Conservation (phyloP, 352 stramenopile species). For the Phytophthora rubi region DNA sequence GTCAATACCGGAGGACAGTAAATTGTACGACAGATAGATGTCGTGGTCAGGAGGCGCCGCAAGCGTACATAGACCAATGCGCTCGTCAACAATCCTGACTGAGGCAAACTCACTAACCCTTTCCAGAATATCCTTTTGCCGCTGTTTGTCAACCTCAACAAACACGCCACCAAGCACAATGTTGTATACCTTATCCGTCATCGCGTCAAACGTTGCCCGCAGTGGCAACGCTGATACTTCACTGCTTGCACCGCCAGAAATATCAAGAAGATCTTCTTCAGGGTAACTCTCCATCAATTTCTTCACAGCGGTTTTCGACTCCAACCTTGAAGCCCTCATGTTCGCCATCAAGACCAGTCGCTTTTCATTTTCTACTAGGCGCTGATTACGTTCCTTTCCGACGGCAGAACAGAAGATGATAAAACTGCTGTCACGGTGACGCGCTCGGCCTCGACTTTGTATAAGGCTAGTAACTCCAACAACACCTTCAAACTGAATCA, state of each 20-base stretch:
- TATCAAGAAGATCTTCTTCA: slow-evolving; percentile 8
- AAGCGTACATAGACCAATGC: slow-evolving; percentile 58
- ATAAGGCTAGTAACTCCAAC: slow-evolving; percentile 76
- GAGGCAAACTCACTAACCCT: slow-evolving; percentile 39
- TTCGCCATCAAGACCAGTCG: slow-evolving; percentile 50
- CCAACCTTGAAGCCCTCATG: slow-evolving; percentile 39
- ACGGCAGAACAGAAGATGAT: slow-evolving; percentile 68
- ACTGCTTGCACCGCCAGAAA: neutral
- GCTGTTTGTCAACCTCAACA: slow-evolving; percentile 18
- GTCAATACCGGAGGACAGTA: slow-evolving; percentile 38
- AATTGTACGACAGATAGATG: slow-evolving; percentile 49
- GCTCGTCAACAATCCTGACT: slow-evolving; percentile 44
- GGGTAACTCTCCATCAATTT: slow-evolving; percentile 39
- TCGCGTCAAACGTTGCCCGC: slow-evolving; percentile 29
- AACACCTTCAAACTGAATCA: slow-evolving; percentile 82
- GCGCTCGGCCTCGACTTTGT: slow-evolving; percentile 75
- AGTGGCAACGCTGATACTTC: slow-evolving; percentile 10
- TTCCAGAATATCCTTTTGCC: slow-evolving; percentile 37
- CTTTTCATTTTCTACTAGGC: slow-evolving; percentile 65
- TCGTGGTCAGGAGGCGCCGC: slow-evolving; percentile 31
- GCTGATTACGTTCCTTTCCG: slow-evolving; percentile 48
- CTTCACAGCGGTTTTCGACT: slow-evolving; percentile 53
- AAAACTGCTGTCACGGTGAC: slow-evolving; percentile 63
- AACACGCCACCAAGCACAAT: slow-evolving; percentile 48
- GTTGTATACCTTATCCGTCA: slow-evolving; percentile 50